These are phyloP conservation scores for Scutellaria galericulata DNA, from an alignment of 257 asterid species.

Conservation along the genomic window DNA sequence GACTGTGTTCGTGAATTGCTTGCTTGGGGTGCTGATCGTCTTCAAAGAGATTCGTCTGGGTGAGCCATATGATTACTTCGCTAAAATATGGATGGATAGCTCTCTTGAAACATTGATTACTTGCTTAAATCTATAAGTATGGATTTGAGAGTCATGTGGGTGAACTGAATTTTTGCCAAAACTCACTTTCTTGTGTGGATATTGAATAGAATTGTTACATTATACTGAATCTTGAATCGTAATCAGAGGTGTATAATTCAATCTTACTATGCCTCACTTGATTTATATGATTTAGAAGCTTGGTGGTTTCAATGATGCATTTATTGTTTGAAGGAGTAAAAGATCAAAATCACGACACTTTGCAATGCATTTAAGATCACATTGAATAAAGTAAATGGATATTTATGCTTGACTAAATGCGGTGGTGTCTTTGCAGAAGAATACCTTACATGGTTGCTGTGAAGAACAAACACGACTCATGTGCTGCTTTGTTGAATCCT, in stretches of 20 bases:
- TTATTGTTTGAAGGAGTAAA: too few species aligned
- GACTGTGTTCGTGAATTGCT: constrained; percentile 83
- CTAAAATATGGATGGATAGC: not conserved
- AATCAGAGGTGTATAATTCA: not conserved
- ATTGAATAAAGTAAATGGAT: too few species aligned
- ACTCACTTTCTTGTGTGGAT: not conserved
- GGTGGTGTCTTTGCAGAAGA: constrained; percentile 52
- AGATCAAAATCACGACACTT: too few species aligned
- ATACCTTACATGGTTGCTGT: constrained; percentile 75
- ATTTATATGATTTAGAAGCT: not conserved
- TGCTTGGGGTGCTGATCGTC: constrained; percentile 85
- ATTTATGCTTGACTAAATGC: constrained; percentile 13
- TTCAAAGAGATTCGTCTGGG: constrained; percentile 79
- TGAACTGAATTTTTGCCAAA: not conserved
- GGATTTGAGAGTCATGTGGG: constrained; percentile 2
- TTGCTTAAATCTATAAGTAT: not conserved
- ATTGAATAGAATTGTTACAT: not conserved
- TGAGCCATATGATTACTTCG: constrained; percentile 37
- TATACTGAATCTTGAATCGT: constrained; percentile 1
- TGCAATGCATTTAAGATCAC: too few species aligned
- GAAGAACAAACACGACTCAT: constrained; percentile 65
- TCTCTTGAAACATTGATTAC: not conserved
- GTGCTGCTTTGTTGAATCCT: constrained; percentile 86
- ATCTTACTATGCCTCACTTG: not conserved
- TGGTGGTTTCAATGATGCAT: too few species aligned